Base-by-base conservation (phyloP, 1,139 yeast species). In the Schwanniomyces etchellsii region DNA sequence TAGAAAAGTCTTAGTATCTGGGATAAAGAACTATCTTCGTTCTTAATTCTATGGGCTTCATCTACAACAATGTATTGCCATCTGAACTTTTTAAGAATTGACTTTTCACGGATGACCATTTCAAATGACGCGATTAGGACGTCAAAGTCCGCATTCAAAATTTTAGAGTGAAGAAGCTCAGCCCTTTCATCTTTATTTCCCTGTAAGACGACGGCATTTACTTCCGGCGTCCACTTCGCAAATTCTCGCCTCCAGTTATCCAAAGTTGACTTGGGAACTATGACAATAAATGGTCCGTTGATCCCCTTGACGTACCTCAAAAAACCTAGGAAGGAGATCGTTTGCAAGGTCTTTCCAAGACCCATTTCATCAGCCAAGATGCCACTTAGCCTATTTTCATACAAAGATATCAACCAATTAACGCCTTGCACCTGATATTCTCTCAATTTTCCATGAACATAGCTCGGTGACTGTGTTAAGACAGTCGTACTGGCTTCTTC, bases 171-270 rank as follows among this genome's bases (percentile, higher is more conserved):
- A 29, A 91, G 74, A 28, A 86, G 54, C 2, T 69, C 62, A 0
- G 65, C 60, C 47, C 98, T 74, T 31, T 72, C 78, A 14, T 85
- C 94, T 55, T 89, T 89, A 43, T 75, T 77, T 31, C 98, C 98
- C 50, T 86, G 95, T 20, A 91, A 57, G 2, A 89, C 86, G 28
- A 86, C 68, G 0, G 83, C 88, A 39, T 81, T 78, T 5, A 91
- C 93, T n/a, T 88, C 96, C 0, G 97, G 96, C 0, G 96, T 88
- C 97, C 97, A 91, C 48, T 76, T 81, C 31, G 77, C 77, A 56
- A 91, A 86, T 54, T 91, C 98, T 50, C 97, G 73, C 44, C 85
- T 69, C 98, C 98, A 91, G 55, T 91, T 91, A 52, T 91, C 95
- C 36, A 91, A 63, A 0, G 98, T 91, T 1, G 96, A 85, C 52